Conservation (phyloP, 805 yeast genomes). For the Nakazawaea ernobii region DNA sequence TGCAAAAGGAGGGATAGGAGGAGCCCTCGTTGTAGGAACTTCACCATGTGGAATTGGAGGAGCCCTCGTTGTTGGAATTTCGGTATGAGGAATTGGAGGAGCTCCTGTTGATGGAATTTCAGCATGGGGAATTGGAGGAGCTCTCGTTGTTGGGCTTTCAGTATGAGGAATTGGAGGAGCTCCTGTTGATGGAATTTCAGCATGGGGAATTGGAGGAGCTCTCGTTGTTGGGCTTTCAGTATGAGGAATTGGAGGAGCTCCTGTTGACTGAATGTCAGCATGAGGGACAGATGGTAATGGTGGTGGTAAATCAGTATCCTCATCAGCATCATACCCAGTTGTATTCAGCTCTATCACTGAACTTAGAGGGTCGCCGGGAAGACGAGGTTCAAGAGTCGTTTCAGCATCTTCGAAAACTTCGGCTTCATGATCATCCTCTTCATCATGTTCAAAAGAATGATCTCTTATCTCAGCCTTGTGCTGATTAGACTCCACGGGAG, state of each 20-base stretch:
- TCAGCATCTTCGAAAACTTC: not conserved
- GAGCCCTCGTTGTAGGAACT: slow-evolving; percentile 5
- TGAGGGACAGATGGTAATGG: slow-evolving; percentile 6
- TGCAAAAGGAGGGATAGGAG: slow-evolving; percentile 14
- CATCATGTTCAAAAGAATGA: not conserved
- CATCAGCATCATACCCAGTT: slow-evolving; percentile 73
- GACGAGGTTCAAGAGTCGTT: not conserved
- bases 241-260: slow-evolving; percentile 6
- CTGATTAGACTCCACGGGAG: not conserved
- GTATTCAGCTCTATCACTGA: slow-evolving; percentile 14
- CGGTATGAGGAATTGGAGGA: slow-evolving; percentile 5
- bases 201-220: not conserved
- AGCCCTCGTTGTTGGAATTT: no score
- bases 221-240: not conserved
- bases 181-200: not conserved
- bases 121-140: not conserved
- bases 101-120: not conserved
- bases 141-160: not conserved
- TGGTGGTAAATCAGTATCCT: slow-evolving; percentile 25
- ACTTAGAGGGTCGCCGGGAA: slow-evolving; percentile 3
- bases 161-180: slow-evolving; percentile 7
- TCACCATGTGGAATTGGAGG: no score
- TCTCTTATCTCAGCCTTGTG: not conserved
- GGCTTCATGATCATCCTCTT: not conserved
- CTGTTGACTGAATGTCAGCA: slow-evolving; percentile 10